phyloP scores from a whole-genome alignment of 352 stramenopile species.

The Phytophthora niederhauseri region DNA sequence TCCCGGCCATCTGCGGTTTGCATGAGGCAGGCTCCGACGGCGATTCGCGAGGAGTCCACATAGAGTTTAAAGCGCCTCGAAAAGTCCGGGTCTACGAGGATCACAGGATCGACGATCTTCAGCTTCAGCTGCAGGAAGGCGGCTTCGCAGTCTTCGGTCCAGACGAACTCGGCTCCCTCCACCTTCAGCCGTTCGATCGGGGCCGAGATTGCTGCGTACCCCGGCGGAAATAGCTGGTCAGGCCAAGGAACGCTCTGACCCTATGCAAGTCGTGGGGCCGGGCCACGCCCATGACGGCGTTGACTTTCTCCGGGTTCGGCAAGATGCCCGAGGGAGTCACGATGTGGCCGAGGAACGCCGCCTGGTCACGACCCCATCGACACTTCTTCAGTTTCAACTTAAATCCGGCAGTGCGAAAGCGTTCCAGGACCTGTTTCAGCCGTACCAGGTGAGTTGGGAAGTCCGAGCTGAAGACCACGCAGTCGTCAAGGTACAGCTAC shows the following conservation, averaged over 20 bases:
- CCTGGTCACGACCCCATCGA: background rate
- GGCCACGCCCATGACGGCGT: background rate
- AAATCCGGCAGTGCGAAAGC: background rate
- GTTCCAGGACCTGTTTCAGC: background rate
- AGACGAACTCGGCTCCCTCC: background rate
- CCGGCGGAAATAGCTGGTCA: background rate
- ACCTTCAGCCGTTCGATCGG: constrained; percentile 1
- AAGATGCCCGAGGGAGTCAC: background rate
- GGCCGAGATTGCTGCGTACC: background rate
- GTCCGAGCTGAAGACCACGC: background rate
- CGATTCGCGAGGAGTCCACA: constrained; percentile 1
- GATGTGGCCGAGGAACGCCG: background rate
- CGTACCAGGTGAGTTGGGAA: constrained; percentile 4
- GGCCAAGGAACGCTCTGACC: background rate
- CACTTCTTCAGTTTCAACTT: constrained; percentile 9
- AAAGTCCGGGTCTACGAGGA: constrained; percentile 4
- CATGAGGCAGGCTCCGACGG: constrained; percentile 4
- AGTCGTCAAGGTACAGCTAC: constrained; percentile 1
- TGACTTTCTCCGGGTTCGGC: background rate
- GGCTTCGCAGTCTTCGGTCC: constrained; percentile 6
- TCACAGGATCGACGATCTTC: background rate
- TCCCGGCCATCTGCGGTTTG: constrained; percentile 2
- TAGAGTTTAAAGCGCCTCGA: constrained; percentile 4
- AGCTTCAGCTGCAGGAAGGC: background rate
- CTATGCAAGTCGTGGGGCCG: background rate